Conservation (phyloP, 2,329 filamentous ascomycete genomes). For the Penicillium sp. region DNA sequence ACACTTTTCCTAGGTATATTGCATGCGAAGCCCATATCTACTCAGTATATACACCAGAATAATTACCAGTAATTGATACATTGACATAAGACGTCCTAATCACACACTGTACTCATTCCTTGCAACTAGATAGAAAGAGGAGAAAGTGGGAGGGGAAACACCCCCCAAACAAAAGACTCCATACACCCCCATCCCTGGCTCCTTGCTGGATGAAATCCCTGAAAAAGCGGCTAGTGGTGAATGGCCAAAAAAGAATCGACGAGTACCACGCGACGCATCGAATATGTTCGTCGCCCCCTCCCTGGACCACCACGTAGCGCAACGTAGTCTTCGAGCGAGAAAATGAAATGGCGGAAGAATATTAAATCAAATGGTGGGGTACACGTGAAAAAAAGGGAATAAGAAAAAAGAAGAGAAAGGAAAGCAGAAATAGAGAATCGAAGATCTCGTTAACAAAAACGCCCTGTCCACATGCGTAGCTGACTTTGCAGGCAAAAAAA, state of each 20-base stretch:
- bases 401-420: conserved; percentile 4
- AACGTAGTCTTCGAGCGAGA: conserved; percentile 2
- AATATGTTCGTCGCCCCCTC: not conserved
- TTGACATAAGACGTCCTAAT: conserved; percentile 4
- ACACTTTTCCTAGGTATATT: not conserved
- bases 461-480: conserved; percentile 29
- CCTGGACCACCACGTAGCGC: not conserved
- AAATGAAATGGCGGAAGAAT: conserved; percentile 1
- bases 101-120: conserved; percentile 12
- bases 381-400: conserved; percentile 2
- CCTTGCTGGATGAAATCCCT: conserved; percentile 21
- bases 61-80: conserved; percentile 5
- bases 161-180: conserved; percentile 12
- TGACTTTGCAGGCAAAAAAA: conserved; percentile 10
- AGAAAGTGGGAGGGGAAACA: conserved; percentile 10
- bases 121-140: conserved; percentile 6
- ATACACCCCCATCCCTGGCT: conserved; percentile 16
- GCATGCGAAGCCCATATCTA: not conserved
- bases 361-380: conserved; percentile 2
- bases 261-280: not conserved
- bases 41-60: not conserved
- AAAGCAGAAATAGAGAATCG: conserved; percentile 10
- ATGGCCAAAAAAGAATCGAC: not conserved
- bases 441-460: conserved; percentile 17
- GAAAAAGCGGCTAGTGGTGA: conserved; percentile 9